Evolutionary conservation across 345 rosid genomes (phyloP), one percentile per base, ranked within the genome.

Genomic region (Euphorbia lathyris): DNA sequence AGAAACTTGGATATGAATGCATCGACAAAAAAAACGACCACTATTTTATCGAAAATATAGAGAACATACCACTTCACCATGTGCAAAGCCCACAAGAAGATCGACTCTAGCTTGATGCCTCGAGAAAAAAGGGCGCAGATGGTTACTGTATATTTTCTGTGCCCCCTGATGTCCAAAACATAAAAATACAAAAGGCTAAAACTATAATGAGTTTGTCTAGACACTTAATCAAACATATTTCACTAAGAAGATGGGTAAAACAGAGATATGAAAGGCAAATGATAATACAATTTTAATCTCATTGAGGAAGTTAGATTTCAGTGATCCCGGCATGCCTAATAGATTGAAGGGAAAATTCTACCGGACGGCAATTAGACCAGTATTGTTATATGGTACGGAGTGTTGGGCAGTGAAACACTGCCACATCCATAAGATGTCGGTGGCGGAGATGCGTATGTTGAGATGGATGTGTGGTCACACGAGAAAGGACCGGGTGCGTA

Each of bases 91-190:
- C 68, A 82, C 40, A 25, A 86, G 65, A 53, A 50, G 76, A 74
- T 88, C 92, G 43, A 79, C 70, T 75, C 67, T 82, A 67, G 84
- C 74, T 77, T 85, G 90, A 84, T 84, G 90, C 60, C 80, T 81
- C 73, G 72, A 55, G 55, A 89, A 68, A 81, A 87, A 81, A 36
- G 95, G 95, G 60, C 95, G 84, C 50, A 87, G 74, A 55, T 83
- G 85, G 71, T 74, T 85, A 73, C n/a, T 48, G 67, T 91, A 91
- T 58, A 91, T 63, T 51, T 78, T 79, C 64, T 79, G 85, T 60
- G 91, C 85, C 27, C 92, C 88, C 96, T 87, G 65, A 25, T 32
- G 29, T 7, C 68, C 19, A 66, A 13, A 7, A n/a, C n/a, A n/a
- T n/a, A n/a, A n/a, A n/a, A n/a, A n/a, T n/a, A n/a, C n/a, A n/a